Evolutionary conservation across 768 basidiomycete species (phyloP).

Genomic region (Neoboletus subvelutipes): DNA sequence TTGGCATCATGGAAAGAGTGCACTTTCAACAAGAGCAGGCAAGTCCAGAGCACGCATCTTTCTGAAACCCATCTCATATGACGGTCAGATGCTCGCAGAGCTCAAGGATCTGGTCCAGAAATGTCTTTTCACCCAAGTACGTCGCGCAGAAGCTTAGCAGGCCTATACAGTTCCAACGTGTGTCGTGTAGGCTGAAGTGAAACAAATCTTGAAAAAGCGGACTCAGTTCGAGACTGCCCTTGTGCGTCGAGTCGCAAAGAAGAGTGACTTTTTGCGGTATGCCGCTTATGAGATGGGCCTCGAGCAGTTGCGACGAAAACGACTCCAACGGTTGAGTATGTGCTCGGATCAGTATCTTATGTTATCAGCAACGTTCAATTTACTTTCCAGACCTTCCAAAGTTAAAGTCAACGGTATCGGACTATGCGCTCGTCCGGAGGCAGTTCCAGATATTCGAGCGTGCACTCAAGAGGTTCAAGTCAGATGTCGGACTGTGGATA

Average conservation of each 20-base stretch:
- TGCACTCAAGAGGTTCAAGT: slow-evolving; percentile 84
- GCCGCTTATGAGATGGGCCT: slow-evolving; percentile 89
- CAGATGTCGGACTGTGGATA: slow-evolving; percentile 83
- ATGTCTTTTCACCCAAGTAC: slow-evolving; percentile 76
- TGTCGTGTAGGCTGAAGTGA: slow-evolving; percentile 63
- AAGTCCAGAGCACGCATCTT: slow-evolving; percentile 7
- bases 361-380: not conserved
- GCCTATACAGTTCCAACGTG: not conserved
- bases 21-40: slow-evolving; percentile 93
- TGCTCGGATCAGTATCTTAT: slow-evolving; percentile 2
- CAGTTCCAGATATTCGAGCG: slow-evolving; percentile 92
- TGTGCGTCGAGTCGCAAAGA: slow-evolving; percentile 79
- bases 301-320: slow-evolving; percentile 75
- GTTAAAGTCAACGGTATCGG: slow-evolving; percentile 62
- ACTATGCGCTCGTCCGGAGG: slow-evolving; percentile 80
- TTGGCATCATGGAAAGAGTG: slow-evolving; percentile 71
- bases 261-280: slow-evolving; percentile 87
- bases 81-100: slow-evolving; percentile 84
- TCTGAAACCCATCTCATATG: slow-evolving; percentile 3
- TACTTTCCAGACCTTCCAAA: slow-evolving; percentile 30
- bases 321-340: slow-evolving; percentile 70
- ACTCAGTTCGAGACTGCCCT: slow-evolving; percentile 83
- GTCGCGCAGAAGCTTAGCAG: slow-evolving; percentile 23
- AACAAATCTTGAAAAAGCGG: slow-evolving; percentile 80
- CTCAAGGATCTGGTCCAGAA: slow-evolving; percentile 89